These are phyloP conservation scores for Pseudogymnoascus sp. DNA, from an alignment of 2,329 filamentous ascomycete species.

Conservation along the genomic window DNA sequence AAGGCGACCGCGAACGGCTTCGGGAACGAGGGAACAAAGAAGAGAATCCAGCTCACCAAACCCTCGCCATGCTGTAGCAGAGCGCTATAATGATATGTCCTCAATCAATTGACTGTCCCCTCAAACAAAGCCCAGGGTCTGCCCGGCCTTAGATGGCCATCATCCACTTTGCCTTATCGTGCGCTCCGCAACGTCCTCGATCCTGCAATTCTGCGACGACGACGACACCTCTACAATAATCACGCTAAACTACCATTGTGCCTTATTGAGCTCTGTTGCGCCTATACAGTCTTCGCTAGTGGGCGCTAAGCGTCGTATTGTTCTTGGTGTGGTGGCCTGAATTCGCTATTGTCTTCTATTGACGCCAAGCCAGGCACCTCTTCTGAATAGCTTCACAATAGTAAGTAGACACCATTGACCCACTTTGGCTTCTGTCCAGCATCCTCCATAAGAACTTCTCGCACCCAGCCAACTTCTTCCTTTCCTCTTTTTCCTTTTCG, in stretches of 20 bases:
- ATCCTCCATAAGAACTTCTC: not conserved
- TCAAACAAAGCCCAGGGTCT: not conserved
- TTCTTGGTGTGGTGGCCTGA: not conserved
- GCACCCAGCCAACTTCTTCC: not conserved
- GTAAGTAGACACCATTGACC: slow-evolving; percentile 12
- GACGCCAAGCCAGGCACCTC: not conserved
- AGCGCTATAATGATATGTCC: not conserved
- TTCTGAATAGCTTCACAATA: slow-evolving; percentile 15
- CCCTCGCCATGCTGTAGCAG: not conserved
- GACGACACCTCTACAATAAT: not conserved
- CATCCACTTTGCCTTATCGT: not conserved
- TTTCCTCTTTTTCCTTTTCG: not conserved
- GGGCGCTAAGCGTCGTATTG: slow-evolving; percentile 1
- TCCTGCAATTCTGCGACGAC: slow-evolving; percentile 1
- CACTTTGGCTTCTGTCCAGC: not conserved
- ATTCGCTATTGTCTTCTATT: slow-evolving; percentile 13
- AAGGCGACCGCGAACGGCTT: not conserved
- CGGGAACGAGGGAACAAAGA: slow-evolving; percentile 7
- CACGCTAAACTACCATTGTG: slow-evolving; percentile 1
- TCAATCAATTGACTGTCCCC: slow-evolving; percentile 5
- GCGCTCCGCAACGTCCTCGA: not conserved
- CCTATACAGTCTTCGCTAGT: not conserved
- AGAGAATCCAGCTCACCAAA: not conserved
- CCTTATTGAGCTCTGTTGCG: not conserved
- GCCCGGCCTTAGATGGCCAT: not conserved